Percentiles rank a stretch among this genome's conserved stretches.
phyloP scores from a whole-genome alignment of 2,329 filamentous ascomycete genomes.

The Penicillium sp. region DNA sequence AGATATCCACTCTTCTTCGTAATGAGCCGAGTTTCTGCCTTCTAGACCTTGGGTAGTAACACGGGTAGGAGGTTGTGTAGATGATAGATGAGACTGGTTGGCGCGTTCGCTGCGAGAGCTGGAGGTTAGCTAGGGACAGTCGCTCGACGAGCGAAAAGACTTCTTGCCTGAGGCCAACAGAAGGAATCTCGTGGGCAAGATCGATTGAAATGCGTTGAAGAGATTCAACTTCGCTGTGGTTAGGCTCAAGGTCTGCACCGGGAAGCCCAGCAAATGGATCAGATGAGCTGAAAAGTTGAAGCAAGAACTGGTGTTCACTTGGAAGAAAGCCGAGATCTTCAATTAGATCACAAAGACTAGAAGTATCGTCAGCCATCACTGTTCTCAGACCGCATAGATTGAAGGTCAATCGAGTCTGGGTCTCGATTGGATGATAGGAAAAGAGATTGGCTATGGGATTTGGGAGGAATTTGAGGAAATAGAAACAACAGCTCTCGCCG shows the following conservation, averaged over 20 bases:
- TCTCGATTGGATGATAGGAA: background rate
- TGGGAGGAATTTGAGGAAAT: background rate
- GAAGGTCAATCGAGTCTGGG: background rate
- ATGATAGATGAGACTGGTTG: background rate
- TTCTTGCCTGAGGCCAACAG: background rate
- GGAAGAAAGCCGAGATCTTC: constrained; percentile 1
- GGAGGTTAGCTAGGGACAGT: background rate
- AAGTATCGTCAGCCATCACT: background rate
- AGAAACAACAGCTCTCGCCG: background rate
- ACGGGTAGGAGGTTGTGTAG: background rate
- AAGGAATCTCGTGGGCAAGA: background rate
- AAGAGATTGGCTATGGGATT: background rate
- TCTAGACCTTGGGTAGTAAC: background rate
- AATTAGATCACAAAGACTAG: background rate
- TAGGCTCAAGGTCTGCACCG: background rate
- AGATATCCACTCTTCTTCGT: constrained; percentile 3
- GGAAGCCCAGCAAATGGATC: constrained; percentile 2
- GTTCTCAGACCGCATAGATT: background rate
- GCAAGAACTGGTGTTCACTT: constrained; percentile 1
- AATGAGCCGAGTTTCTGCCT: background rate
- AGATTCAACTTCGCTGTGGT: background rate
- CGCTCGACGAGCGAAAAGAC: background rate
- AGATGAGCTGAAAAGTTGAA: background rate
- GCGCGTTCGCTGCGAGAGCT: background rate
- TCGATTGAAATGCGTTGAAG: background rate